phyloP scores from a whole-genome alignment of 129 eudicot genomes.

The Arctium minus region DNA sequence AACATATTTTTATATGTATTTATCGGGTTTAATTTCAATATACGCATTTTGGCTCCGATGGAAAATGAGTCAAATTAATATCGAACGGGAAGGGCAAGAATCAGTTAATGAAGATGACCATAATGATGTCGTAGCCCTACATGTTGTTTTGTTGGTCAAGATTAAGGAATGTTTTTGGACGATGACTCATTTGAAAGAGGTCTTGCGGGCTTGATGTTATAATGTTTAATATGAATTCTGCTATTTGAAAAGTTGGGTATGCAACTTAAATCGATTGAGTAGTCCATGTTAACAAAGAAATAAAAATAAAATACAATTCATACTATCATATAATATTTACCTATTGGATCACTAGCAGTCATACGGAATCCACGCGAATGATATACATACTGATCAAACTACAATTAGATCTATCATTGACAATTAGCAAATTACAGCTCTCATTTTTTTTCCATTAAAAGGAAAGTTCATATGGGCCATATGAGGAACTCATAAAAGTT shows the following conservation, averaged over 20 bases:
- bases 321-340: neutral
- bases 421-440: too few relatives aligned
- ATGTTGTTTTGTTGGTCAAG: neutral
- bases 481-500: neutral
- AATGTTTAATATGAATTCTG: neutral
- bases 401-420: neutral
- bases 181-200: neutral
- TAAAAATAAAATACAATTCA: neutral
- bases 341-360: neutral
- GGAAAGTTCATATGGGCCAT: neutral
- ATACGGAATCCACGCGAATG: neutral
- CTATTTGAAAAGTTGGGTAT: neutral
- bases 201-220: neutral
- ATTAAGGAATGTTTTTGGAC: neutral
- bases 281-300: neutral
- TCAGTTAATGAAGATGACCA: neutral
- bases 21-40: neutral
- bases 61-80: neutral
- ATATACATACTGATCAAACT: neutral
- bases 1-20: neutral
- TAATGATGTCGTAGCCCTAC: neutral
- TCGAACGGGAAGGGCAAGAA: neutral
- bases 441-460: neutral
- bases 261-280: neutral
- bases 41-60: neutral